Evolutionary conservation across 2,329 filamentous ascomycete species (phyloP).

Genomic region (Chaetothyriales sp.): DNA sequence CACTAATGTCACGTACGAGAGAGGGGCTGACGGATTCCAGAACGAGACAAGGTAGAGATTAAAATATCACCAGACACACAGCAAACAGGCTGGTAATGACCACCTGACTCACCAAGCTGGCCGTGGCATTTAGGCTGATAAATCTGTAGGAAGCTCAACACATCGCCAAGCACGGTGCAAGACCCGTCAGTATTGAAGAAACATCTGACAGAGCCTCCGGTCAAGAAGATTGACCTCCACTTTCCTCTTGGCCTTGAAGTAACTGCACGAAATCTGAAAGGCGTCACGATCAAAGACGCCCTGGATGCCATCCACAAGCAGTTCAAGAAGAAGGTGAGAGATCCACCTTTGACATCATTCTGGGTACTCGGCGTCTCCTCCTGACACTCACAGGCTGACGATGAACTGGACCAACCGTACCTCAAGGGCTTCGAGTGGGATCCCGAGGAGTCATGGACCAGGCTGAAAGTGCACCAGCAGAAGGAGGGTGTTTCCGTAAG

Average conservation of each 20-base stretch:
- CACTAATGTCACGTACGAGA: slow-evolving; percentile 1
- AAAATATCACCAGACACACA: slow-evolving; percentile 70
- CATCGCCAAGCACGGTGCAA: slow-evolving; percentile 61
- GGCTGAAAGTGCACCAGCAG: slow-evolving; percentile 73
- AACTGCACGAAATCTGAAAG: slow-evolving; percentile 78
- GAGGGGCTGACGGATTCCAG: slow-evolving; percentile 34
- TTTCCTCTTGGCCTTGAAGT: slow-evolving; percentile 82
- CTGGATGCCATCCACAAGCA: slow-evolving; percentile 90
- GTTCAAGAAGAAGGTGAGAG: slow-evolving; percentile 83
- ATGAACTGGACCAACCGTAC: slow-evolving; percentile 77
- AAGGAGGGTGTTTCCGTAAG: slow-evolving; percentile 45
- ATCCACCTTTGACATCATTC: neutral
- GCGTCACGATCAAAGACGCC: slow-evolving; percentile 94
- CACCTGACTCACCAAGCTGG: neutral
- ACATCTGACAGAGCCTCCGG: slow-evolving; percentile 61
- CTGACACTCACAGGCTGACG: slow-evolving; percentile 54
- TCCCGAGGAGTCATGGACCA: slow-evolving; percentile 79
- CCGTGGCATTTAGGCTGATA: slow-evolving; percentile 1
- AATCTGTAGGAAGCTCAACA: slow-evolving; percentile 74
- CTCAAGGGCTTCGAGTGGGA: slow-evolving; percentile 95
- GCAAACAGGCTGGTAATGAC: slow-evolving; percentile 68
- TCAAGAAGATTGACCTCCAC: slow-evolving; percentile 89
- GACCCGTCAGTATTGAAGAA: slow-evolving; percentile 76
- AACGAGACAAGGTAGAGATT: slow-evolving; percentile 58
- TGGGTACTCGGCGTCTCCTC: too few species aligned